Evolutionary conservation across 116 monocot genomes (phyloP).

Genomic region (Papilionanthe hybrid): DNA sequence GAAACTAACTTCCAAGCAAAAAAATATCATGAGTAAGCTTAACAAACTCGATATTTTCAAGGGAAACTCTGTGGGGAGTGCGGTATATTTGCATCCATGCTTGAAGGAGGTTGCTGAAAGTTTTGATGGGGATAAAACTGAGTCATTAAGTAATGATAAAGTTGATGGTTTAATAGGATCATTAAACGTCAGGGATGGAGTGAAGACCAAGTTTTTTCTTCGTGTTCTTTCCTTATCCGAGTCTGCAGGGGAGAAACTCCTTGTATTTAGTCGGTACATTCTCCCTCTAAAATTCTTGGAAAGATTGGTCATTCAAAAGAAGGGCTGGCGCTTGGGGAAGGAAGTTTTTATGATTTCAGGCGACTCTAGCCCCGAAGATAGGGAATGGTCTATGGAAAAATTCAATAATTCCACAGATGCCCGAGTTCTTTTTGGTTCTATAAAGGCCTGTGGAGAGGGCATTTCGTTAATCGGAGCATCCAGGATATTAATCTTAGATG

Average conservation of each 20-base stretch:
- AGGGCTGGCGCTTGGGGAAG: conserved; percentile 72
- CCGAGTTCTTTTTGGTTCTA: conserved; percentile 79
- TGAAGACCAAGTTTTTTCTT: conserved; percentile 72
- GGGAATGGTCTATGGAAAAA: conserved; percentile 71
- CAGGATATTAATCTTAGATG: conserved; percentile 78
- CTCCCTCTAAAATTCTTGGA: conserved; percentile 83
- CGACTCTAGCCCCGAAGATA: conserved; percentile 54
- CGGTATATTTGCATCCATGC: conserved; percentile 64
- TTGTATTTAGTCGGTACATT: conserved; percentile 86
- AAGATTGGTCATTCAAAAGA: conserved; percentile 30
- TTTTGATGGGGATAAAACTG: conserved; percentile 26
- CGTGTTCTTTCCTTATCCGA: conserved; percentile 57
- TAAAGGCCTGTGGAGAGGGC: conserved; percentile 97
- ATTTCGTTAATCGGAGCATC: conserved; percentile 91
- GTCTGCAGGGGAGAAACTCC: conserved; percentile 62
- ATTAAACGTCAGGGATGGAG: conserved; percentile 60
- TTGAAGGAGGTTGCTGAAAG: conserved; percentile 50
- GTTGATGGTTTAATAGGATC: conserved; percentile 41
- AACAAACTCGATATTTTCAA: conserved; percentile 60
- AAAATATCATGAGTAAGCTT: conserved; percentile 23
- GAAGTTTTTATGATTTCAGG: conserved; percentile 81
- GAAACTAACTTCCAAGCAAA: conserved; percentile 52
- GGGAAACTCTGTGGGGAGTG: conserved; percentile 48
- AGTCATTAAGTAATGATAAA: conserved; percentile 25
- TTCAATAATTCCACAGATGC: conserved; percentile 80